Conservation (phyloP, 129 eudicot species). For the Flaveria robusta region DNA sequence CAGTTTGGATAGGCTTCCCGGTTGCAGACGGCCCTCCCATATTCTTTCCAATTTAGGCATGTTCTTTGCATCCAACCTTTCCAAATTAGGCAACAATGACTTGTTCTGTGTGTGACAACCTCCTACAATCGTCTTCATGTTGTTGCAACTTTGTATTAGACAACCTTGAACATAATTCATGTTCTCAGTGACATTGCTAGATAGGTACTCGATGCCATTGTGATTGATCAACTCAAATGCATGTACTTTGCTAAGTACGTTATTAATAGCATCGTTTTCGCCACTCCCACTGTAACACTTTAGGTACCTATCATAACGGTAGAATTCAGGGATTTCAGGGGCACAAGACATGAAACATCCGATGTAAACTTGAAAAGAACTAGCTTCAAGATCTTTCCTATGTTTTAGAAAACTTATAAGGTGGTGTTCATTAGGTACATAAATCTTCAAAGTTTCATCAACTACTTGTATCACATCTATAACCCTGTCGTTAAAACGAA, state of each 20-base stretch:
- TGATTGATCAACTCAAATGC: conserved; percentile 37
- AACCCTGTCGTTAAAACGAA: conserved; percentile 23
- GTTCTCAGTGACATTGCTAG: conserved; percentile 18
- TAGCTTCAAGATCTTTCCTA: conserved; percentile 18
- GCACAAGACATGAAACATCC: conserved; percentile 31
- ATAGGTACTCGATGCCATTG: conserved; percentile 27
- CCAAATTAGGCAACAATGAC: conserved; percentile 34
- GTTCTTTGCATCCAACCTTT: conserved; percentile 34
- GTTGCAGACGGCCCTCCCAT: conserved; percentile 25
- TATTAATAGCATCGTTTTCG: conserved; percentile 7
- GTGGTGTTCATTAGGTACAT: conserved; percentile 26
- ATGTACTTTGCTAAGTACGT: conserved; percentile 25
- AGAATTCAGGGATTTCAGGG: conserved; percentile 24
- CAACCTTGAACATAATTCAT: conserved; percentile 37
- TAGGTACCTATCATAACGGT: conserved; percentile 33
- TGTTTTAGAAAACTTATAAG: conserved; percentile 25
- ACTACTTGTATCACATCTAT: conserved; percentile 38
- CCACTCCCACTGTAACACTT: conserved; percentile 30
- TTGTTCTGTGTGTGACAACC: not conserved
- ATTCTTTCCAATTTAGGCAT: conserved; percentile 25
- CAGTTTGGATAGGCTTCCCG: conserved; percentile 23
- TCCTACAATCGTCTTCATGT: conserved; percentile 21
- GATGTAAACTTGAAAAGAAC: conserved; percentile 35
- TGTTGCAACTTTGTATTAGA: conserved; percentile 29
- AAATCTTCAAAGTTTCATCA: conserved; percentile 29